phyloP scores from a whole-genome alignment of 257 asterid genomes.

The Craterostigma plantagineum region DNA sequence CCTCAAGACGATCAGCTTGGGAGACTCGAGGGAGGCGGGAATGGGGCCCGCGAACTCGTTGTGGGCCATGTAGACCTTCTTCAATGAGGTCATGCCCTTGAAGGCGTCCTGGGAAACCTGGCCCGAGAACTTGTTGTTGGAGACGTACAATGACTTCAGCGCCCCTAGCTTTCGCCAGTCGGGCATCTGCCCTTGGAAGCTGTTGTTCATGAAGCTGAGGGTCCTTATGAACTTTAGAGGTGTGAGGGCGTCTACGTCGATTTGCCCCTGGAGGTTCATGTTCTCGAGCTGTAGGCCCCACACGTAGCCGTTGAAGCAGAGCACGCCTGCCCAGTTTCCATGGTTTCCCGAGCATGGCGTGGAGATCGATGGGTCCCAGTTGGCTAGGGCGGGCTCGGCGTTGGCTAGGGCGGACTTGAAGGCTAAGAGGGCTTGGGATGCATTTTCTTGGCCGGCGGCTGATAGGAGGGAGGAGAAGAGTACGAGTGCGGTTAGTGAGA shows the following conservation, averaged over 20 bases:
- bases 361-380: slow-evolving; percentile 35
- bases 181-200: slow-evolving; percentile 64
- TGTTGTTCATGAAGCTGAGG: slow-evolving; percentile 56
- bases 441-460: slow-evolving; percentile 13
- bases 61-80: slow-evolving; percentile 50
- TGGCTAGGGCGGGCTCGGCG: slow-evolving; percentile 21
- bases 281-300: slow-evolving; percentile 75
- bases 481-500: neutral
- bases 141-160: slow-evolving; percentile 47
- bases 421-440: slow-evolving; percentile 23
- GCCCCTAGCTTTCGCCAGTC: slow-evolving; percentile 73
- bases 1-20: slow-evolving; percentile 53
- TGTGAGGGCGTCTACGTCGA: slow-evolving; percentile 44
- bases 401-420: slow-evolving; percentile 40
- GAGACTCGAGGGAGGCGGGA: slow-evolving; percentile 54
- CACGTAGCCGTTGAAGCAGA: slow-evolving; percentile 49
- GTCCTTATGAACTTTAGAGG: slow-evolving; percentile 33
- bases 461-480: neutral
- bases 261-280: slow-evolving; percentile 50
- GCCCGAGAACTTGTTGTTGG: slow-evolving; percentile 59
- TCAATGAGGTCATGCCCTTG: slow-evolving; percentile 51
- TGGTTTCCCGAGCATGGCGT: slow-evolving; percentile 40
- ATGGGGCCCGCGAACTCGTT: slow-evolving; percentile 48
- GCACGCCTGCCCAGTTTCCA: slow-evolving; percentile 52
- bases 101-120: slow-evolving; percentile 44